phyloP scores from a whole-genome alignment of 805 yeast genomes.

The Candida tibetensis region DNA sequence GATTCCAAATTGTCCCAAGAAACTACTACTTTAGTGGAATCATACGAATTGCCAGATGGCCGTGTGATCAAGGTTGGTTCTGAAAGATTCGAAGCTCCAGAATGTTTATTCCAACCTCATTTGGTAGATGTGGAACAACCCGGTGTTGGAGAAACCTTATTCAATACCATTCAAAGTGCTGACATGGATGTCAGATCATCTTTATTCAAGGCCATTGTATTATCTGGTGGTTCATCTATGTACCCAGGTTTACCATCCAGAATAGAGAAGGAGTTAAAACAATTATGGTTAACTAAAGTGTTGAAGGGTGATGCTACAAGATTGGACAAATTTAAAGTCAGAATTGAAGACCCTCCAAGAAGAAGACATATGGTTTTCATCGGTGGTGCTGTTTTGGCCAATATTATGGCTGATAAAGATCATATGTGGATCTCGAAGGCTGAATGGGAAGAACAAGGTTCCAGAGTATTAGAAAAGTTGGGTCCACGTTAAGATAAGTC shows the following conservation, averaged over 20 bases:
- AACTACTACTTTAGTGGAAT: slow-evolving; percentile 91
- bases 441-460: slow-evolving; percentile 98
- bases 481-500: slow-evolving; percentile 83
- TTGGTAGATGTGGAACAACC: slow-evolving; percentile 95
- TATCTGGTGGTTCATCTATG: slow-evolving; percentile 98
- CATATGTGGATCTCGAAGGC: slow-evolving; percentile 96
- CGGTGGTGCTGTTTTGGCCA: slow-evolving; percentile 97
- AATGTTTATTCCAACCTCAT: slow-evolving; percentile 93
- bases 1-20: slow-evolving; percentile 86
- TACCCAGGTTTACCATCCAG: slow-evolving; percentile 97
- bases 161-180: slow-evolving; percentile 90
- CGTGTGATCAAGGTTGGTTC: slow-evolving; percentile 90
- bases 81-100: slow-evolving; percentile 95
- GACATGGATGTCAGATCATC: slow-evolving; percentile 91
- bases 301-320: slow-evolving; percentile 84
- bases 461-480: slow-evolving; percentile 77
- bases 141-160: slow-evolving; percentile 86
- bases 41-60: slow-evolving; percentile 94
- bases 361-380: slow-evolving; percentile 98
- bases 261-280: slow-evolving; percentile 92
- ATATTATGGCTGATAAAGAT: slow-evolving; percentile 96
- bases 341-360: slow-evolving; percentile 98
- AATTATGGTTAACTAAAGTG: slow-evolving; percentile 89
- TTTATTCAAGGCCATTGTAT: slow-evolving; percentile 84
- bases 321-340: slow-evolving; percentile 86